Conservation (phyloP, 805 yeast species). For the Ogataea pini region DNA sequence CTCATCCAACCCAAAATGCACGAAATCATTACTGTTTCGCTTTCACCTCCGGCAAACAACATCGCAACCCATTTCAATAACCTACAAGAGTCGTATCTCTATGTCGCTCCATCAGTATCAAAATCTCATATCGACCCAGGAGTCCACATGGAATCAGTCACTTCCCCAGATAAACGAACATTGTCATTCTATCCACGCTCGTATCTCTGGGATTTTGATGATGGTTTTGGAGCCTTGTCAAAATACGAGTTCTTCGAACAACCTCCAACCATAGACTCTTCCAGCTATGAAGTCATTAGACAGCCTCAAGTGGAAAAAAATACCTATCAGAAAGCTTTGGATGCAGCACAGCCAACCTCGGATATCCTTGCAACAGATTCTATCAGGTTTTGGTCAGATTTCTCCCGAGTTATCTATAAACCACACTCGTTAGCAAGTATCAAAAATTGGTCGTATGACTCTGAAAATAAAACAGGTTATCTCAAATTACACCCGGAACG, state of each 20-base stretch:
- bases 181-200: constrained; percentile 80
- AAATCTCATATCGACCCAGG: constrained; percentile 41
- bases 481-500: constrained; percentile 32
- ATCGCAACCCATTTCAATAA: constrained; percentile 81
- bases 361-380: constrained; percentile 41
- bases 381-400: constrained; percentile 79
- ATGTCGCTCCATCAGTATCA: constrained; percentile 40
- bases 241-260: constrained; percentile 48
- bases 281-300: constrained; percentile 16
- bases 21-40: constrained; percentile 71
- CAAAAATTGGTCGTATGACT: constrained; percentile 59
- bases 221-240: constrained; percentile 73
- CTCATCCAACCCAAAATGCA: constrained; percentile 60
- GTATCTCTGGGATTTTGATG: constrained; percentile 74
- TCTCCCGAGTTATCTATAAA: constrained; percentile 62
- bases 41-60: constrained; percentile 75
- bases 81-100: constrained; percentile 68
- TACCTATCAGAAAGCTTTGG: constrained; percentile 65
- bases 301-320: constrained; percentile 46
- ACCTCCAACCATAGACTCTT: constrained; percentile 19
- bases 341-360: constrained; percentile 40
- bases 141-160: constrained; percentile 47
- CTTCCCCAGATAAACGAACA: constrained; percentile 41
- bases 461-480: constrained; percentile 27
- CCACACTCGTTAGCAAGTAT: constrained; percentile 60